Conservation (phyloP, 805 yeast species). For the Wickerhamomyces chambardii region DNA sequence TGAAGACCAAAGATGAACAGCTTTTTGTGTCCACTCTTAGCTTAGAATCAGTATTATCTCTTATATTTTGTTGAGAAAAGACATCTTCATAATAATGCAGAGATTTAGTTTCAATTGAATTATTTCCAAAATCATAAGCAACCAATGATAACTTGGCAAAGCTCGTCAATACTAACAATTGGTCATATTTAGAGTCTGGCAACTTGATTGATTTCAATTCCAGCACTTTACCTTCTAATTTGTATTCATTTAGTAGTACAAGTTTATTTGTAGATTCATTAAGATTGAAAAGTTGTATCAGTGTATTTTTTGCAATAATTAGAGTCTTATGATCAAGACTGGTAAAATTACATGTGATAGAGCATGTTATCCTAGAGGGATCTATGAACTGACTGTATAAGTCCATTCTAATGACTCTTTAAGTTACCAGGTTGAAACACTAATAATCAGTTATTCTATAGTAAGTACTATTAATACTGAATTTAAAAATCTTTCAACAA, state of each 20-base stretch:
- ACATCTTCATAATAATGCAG: slow-evolving; percentile 81
- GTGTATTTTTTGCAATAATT: slow-evolving; percentile 60
- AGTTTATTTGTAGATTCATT: slow-evolving; percentile 17
- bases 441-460: no score
- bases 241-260: slow-evolving; percentile 50
- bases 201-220: slow-evolving; percentile 44
- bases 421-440: no score
- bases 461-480: no score
- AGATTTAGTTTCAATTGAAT: slow-evolving; percentile 60
- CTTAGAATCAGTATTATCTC: slow-evolving; percentile 22
- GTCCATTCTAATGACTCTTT: slow-evolving; percentile 50
- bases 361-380: slow-evolving; percentile 65
- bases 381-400: slow-evolving; percentile 69
- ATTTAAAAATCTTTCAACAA: no score
- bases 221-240: slow-evolving; percentile 61
- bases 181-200: slow-evolving; percentile 43
- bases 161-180: slow-evolving; percentile 56
- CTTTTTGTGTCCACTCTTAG: slow-evolving; percentile 45
- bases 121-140: slow-evolving; percentile 51
- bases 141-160: slow-evolving; percentile 73
- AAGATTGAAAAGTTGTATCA: slow-evolving; percentile 30
- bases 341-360: slow-evolving; percentile 44
- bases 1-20: slow-evolving; percentile 46
- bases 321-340: slow-evolving; percentile 34
- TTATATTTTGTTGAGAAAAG: slow-evolving; percentile 40